phyloP scores from a whole-genome alignment of 2,329 filamentous ascomycete genomes.

The Esteya vermicola region DNA sequence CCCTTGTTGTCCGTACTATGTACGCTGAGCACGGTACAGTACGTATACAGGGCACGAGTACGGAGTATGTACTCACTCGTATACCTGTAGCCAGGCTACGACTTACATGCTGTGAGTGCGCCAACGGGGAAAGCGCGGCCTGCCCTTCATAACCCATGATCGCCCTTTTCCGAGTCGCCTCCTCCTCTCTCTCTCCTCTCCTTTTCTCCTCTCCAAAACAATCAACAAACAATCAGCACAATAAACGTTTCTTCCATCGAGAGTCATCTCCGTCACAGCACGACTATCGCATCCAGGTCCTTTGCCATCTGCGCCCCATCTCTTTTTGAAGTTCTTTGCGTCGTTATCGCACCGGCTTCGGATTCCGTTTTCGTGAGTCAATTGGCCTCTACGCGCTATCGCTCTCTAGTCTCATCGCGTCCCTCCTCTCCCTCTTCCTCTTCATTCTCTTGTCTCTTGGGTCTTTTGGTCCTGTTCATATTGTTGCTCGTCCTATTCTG shows the following conservation, averaged over 20 bases:
- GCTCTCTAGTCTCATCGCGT: no score
- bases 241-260: constrained; percentile 28
- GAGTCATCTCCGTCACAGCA: constrained; percentile 47
- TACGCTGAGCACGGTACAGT: no score
- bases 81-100: neutral
- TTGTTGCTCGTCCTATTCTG: no score
- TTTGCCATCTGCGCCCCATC: constrained; percentile 21
- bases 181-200: constrained; percentile 17
- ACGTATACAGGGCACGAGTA: no score
- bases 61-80: neutral
- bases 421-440: neutral
- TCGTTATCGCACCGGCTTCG: constrained; percentile 14
- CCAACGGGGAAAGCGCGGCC: constrained; percentile 4
- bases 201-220: constrained; percentile 27
- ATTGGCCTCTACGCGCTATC: constrained; percentile 8
- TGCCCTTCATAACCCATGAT: constrained; percentile 14
- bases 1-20: no score
- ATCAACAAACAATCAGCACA: constrained; percentile 31
- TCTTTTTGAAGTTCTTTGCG: constrained; percentile 15
- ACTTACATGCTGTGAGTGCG: neutral
- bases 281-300: constrained; percentile 40
- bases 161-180: constrained; percentile 14
- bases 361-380: constrained; percentile 19
- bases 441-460: no score
- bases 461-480: no score